phyloP scores from a whole-genome alignment of 805 yeast species.

The Ogataea ganodermae region DNA sequence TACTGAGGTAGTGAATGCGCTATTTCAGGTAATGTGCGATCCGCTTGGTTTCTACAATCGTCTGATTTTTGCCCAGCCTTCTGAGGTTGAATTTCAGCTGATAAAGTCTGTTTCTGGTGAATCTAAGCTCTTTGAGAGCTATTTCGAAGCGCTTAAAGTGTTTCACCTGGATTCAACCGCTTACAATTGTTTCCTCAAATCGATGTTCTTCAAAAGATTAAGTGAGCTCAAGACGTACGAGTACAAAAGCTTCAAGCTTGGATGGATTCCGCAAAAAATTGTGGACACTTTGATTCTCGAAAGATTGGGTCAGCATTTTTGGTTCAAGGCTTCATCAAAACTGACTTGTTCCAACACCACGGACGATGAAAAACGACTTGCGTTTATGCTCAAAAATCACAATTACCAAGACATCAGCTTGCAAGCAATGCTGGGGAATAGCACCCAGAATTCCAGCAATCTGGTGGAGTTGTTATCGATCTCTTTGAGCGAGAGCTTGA shows the following conservation, averaged over 20 bases:
- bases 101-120: slow-evolving; percentile 6
- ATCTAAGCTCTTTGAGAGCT: neutral
- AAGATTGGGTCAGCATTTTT: slow-evolving; percentile 23
- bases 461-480: slow-evolving; percentile 16
- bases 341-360: neutral
- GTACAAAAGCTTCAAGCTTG: slow-evolving; percentile 2
- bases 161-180: slow-evolving; percentile 12
- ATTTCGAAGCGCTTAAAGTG: slow-evolving; percentile 10
- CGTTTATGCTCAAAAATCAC: slow-evolving; percentile 15
- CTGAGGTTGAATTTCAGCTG: slow-evolving; percentile 20
- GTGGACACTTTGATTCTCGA: slow-evolving; percentile 16
- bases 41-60: slow-evolving; percentile 20
- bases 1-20: slow-evolving; percentile 7
- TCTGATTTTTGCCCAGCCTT: slow-evolving; percentile 11
- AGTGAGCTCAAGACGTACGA: slow-evolving; percentile 13
- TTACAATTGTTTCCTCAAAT: slow-evolving; percentile 24
- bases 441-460: slow-evolving; percentile 1
- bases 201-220: slow-evolving; percentile 24
- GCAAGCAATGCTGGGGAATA: slow-evolving; percentile 2
- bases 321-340: slow-evolving; percentile 16
- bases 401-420: slow-evolving; percentile 18
- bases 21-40: slow-evolving; percentile 11
- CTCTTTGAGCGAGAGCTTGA: slow-evolving; percentile 16
- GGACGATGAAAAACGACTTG: slow-evolving; percentile 8
- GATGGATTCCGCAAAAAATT: slow-evolving; percentile 8